Base-by-base conservation (phyloP, 2,329 filamentous ascomycete species). In the Botrytis tulipae region DNA sequence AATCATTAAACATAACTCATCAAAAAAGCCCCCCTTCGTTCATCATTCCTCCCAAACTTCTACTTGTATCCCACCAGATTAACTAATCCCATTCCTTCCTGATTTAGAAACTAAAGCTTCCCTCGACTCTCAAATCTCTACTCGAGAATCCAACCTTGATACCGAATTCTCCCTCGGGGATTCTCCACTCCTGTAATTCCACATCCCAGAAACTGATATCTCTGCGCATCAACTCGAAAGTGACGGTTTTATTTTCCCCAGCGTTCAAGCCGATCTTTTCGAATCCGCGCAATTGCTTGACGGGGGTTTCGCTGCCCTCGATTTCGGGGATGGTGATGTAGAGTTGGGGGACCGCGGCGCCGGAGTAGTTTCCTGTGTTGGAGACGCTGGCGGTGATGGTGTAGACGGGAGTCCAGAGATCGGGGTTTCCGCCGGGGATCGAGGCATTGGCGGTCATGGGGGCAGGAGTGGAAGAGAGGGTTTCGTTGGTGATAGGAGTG, bases 171-270 rank as follows among this genome's bases (percentile, higher is more conserved):
- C 73, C 75, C 10, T 62, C 59, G 0, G 71, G 74, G 35, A 80
- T 57, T 67, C 93, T 87, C 94, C 95, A 98, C 84, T 97, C 90
- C 85, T 97, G 94, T 29, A 83, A 82, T 3, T 78, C 85, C 0
- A 87, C 84, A 77, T 97, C 93, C 95, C 95, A 98, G 84, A 93
- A 95, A 81, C 91, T 93, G 72, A 98, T 78, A 80, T 98, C 95
- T 72, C 93, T 89, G 59, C 94, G 88, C 25, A 90, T 95, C 73
- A 98, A 83, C 16, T 89, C 86, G 0, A 89, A 90, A 0, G 81
- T 85, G 84, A 95, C 96, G 2, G 85, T 87, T 4, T 84, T 86
- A 70, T 86, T 89, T 83, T 89, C 82, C n/a, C 93, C 93, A 0
- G 93, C 86, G 0, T 87, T 85, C 74, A 98, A 89, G 62, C 85